Evolutionary conservation across 2,329 filamentous ascomycete genomes (phyloP).

Genomic region (Monosporascus sp.): DNA sequence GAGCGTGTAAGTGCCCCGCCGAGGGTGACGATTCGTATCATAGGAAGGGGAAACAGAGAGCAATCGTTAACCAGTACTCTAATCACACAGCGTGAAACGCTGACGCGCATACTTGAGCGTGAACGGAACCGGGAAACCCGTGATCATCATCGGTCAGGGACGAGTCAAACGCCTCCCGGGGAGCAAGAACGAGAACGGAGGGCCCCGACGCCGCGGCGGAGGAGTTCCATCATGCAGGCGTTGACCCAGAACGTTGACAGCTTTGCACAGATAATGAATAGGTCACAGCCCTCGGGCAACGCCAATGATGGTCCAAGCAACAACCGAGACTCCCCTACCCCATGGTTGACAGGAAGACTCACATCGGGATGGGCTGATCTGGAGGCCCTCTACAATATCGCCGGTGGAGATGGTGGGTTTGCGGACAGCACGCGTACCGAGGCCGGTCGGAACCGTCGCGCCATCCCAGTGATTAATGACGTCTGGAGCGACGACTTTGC

Average conservation of each 20-base stretch:
- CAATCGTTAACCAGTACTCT: conserved; percentile 6
- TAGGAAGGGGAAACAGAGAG: conserved; percentile 11
- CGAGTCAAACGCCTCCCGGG: conserved; percentile 13
- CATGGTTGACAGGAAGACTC: conserved; percentile 20
- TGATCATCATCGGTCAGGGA: conserved; percentile 19
- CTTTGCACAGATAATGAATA: conserved; percentile 13
- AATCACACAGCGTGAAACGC: conserved; percentile 23
- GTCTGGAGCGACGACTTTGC: conserved; percentile 24
- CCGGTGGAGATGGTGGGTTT: conserved; percentile 14
- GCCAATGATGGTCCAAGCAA: conserved; percentile 10
- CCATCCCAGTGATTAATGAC: conserved; percentile 25
- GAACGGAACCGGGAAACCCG: conserved; percentile 23
- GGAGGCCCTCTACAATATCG: conserved; percentile 36
- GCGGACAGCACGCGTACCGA: conserved; percentile 23
- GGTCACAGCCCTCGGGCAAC: conserved; percentile 13
- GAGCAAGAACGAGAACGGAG: conserved; percentile 26
- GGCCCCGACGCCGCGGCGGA: conserved; percentile 21
- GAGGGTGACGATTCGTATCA: conserved; percentile 5
- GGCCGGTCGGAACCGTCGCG: conserved; percentile 20
- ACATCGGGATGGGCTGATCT: conserved; percentile 35
- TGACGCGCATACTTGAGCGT: conserved; percentile 26
- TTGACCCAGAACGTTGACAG: conserved; percentile 22
- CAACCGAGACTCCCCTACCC: conserved; percentile 19
- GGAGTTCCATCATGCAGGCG: conserved; percentile 25
- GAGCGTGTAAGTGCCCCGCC: conserved; percentile 26